A percentile compares a stretch with the other conserved stretches of the same genome.
These are phyloP conservation scores for Fusarium sp. DNA, from an alignment of 2,329 filamentous ascomycete genomes.

Conservation along the genomic window DNA sequence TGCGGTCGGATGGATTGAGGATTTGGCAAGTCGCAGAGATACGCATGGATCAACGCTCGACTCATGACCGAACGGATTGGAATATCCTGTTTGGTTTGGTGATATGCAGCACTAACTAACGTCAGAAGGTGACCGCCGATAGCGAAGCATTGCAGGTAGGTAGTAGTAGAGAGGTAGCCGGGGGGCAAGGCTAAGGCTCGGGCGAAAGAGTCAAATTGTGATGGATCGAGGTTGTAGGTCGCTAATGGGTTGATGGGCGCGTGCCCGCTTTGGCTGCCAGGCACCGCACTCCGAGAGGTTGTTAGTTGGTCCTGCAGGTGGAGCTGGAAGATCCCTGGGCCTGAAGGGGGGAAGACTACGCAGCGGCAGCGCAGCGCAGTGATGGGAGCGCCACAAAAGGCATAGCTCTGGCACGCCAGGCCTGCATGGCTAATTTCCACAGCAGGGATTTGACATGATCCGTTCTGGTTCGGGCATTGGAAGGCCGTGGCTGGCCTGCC, in stretches of 20 bases:
- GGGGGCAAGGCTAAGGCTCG: constrained; percentile 3
- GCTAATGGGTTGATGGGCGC: constrained; percentile 27
- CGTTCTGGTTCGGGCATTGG: constrained; percentile 35
- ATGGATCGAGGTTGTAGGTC: constrained; percentile 36
- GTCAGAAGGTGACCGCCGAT: constrained; percentile 4
- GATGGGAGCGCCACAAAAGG: constrained; percentile 10
- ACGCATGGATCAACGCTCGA: constrained; percentile 14
- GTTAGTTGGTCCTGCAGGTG: constrained; percentile 20
- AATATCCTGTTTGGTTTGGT: neutral
- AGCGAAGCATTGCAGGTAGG: neutral
- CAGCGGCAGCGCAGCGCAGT: neutral
- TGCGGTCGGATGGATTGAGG: constrained; percentile 1
- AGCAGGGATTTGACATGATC: constrained; percentile 30
- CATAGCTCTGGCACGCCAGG: constrained; percentile 33
- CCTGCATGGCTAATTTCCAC: constrained; percentile 34
- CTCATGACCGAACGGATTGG: constrained; percentile 1
- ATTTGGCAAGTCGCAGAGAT: constrained; percentile 3
- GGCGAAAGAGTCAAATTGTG: constrained; percentile 28
- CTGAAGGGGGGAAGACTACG: neutral
- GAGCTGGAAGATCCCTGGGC: constrained; percentile 19
- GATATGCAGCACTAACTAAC: neutral
- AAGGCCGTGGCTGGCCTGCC: constrained; percentile 33
- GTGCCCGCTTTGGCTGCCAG: constrained; percentile 39
- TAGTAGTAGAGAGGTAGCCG: neutral
- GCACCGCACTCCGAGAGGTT: constrained; percentile 37